phyloP scores from a whole-genome alignment of 495 filamentous ascomycete species.

The Cercophora sp. region DNA sequence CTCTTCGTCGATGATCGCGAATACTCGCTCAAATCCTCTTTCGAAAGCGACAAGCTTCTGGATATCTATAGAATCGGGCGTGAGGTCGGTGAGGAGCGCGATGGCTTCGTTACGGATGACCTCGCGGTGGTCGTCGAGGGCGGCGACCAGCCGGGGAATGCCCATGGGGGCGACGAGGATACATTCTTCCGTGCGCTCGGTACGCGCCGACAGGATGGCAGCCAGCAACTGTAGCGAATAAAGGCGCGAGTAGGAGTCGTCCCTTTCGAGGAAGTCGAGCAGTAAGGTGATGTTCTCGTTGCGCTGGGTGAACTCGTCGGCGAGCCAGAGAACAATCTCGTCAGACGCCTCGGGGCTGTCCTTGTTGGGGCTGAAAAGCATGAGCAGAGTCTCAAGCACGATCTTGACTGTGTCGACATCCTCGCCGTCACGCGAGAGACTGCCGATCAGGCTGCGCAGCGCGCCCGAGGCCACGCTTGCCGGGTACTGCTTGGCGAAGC shows the following conservation, averaged over 20 bases:
- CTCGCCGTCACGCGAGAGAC: slow-evolving; percentile 80
- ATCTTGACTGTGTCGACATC: slow-evolving; percentile 96
- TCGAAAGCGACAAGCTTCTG: slow-evolving; percentile 95
- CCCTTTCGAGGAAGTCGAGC: slow-evolving; percentile 79
- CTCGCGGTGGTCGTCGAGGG: slow-evolving; percentile 80
- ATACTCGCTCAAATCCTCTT: slow-evolving; percentile 84
- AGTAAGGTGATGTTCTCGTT: slow-evolving; percentile 96
- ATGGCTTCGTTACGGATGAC: slow-evolving; percentile 76
- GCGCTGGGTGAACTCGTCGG: slow-evolving; percentile 96
- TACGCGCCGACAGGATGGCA: slow-evolving; percentile 78
- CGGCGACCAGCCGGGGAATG: slow-evolving; percentile 77
- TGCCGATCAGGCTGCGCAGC: slow-evolving; percentile 77
- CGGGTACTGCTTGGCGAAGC: slow-evolving; percentile 93
- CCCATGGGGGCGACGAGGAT: slow-evolving; percentile 83
- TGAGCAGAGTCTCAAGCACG: slow-evolving; percentile 88
- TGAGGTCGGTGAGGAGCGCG: slow-evolving; percentile 49
- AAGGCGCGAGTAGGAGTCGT: slow-evolving; percentile 88
- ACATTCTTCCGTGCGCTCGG: slow-evolving; percentile 94
- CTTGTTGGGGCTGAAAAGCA: slow-evolving; percentile 69
- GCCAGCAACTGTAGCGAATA: slow-evolving; percentile 89
- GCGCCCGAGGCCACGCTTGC: slow-evolving; percentile 93
- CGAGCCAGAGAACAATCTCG: slow-evolving; percentile 93
- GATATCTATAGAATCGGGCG: slow-evolving; percentile 55
- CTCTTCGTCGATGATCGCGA: slow-evolving; percentile 74
- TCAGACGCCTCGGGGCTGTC: slow-evolving; percentile 85